Evolutionary conservation across 75 land plant genomes (phyloP), one percentile per base, ranked within the genome.

Genomic region (Cryptomeria japonica): DNA sequence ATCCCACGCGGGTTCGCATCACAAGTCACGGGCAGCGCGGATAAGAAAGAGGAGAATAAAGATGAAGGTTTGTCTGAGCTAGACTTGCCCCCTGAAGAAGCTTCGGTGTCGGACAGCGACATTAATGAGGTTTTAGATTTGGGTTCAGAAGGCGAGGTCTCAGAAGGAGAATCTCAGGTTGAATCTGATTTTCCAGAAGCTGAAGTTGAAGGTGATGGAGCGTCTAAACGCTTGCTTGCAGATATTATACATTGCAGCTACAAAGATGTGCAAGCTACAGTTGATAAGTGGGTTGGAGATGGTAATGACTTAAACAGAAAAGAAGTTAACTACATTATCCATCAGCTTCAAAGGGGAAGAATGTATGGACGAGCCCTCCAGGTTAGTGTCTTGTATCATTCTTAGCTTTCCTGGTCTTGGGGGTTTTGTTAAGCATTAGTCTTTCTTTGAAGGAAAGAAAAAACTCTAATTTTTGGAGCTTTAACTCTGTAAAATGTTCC

Each of bases 271-370:
- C 34, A 18, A 70, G 49, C 87, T 5, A 85, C 88, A 76, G 1
- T 72, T n/a, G 90, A 92, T 58, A 79, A 89, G 39, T 93, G 91
- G 91, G 80, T 93, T 22, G 82, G 37, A 79, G 90, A 92, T 79
- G 94, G 93, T 39, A 87, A 93, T 37, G 58, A 83, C 78, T 39
- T 93, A 5, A 82, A 32, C 4, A 78, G 89, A 19, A 12, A 28
- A 28, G 89, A 87, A 22, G 11, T 86, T 47, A 12, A 1, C 6
- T 0, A 68, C 18, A 84, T 84, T 5, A 28, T 87, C 18, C 1
- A 28, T 1, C 46, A 85, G 38, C 86, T 91, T 13, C 85, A 89
- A 11, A 91, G 53, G 73, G 73, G 84, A 1, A 25, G 38, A 3
- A 61, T 85, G 25, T 91, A 47, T 82, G 64, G n/a, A 2, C 89